Conservation (phyloP, 2,329 filamentous ascomycete genomes). For the Diplodia corticola region DNA sequence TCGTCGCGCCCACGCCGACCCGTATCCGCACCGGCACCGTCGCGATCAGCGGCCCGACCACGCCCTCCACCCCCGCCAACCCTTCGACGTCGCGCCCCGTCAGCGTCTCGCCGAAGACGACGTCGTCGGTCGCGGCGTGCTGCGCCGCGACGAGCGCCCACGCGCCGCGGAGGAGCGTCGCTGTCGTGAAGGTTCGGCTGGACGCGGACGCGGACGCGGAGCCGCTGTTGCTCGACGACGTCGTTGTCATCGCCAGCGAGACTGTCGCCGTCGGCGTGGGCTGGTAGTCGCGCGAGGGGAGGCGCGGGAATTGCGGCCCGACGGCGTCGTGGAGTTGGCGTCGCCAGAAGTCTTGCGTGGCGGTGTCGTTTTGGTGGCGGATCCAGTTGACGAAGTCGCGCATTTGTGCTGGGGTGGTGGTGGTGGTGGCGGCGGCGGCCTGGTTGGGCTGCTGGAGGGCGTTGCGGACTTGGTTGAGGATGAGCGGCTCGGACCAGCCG, state of each 20-base stretch:
- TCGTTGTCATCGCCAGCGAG: no score
- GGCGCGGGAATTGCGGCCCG: conserved; percentile 46
- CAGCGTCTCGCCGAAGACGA: conserved; percentile 62
- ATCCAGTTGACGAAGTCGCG: conserved; percentile 53
- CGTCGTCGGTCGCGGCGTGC: conserved; percentile 53
- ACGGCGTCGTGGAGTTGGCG: conserved; percentile 43
- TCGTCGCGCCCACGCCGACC: neutral
- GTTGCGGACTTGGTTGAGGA: conserved; percentile 35
- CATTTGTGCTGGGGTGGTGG: conserved; percentile 35
- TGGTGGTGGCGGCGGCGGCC: no score
- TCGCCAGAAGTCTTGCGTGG: conserved; percentile 51
- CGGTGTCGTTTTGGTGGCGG: conserved; percentile 41
- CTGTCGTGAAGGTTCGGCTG: conserved; percentile 46
- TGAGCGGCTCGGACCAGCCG: conserved; percentile 36
- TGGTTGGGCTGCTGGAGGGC: conserved; percentile 26
- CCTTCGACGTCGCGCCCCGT: conserved; percentile 56
- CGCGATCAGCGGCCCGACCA: conserved; percentile 62
- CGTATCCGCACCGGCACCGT: conserved; percentile 59
- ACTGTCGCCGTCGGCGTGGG: conserved; percentile 53
- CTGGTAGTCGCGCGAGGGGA: conserved; percentile 51
- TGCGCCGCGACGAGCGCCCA: conserved; percentile 46
- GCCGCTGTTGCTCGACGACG: conserved; percentile 28
- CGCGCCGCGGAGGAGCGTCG: conserved; percentile 55
- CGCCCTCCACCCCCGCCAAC: conserved; percentile 50
- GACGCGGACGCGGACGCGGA: neutral